Evolutionary conservation across 202 grass and related monocot genomes (phyloP), one percentile per base, ranked within the genome.

Genomic region (Setaria italica): DNA sequence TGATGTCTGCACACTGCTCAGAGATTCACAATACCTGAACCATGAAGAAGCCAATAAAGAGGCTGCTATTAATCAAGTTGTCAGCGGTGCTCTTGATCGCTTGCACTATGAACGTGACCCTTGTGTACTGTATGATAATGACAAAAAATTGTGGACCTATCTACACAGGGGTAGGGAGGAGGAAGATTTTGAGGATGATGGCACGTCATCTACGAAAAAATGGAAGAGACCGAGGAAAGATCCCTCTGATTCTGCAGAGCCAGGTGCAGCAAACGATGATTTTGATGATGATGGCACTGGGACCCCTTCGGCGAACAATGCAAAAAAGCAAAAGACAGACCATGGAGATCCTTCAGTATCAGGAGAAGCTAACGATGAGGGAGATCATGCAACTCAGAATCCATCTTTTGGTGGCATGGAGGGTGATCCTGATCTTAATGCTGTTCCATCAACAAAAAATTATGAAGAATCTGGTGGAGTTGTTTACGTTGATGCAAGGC

Each of bases 171-270:
- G 94, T 67, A 94, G 97, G 85, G 97, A 97, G 65, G 97, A 99
- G 86, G 97, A 99, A 85, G 97, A 99, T 93, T 99, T 99, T 89
- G 97, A 99, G 88, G 97, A 99, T 84, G 97, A 99, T 84, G 97
- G 97, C 32, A 99, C 97, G 16, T 97, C 93, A 42, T 96, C 93
- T 39, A 99, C 94, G 6, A 99, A 99, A 85, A 99, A 99, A 77
- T 99, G 97, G 97, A 99, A 94, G 88, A 96, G 97, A 5, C 97
- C 90, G 6, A 97, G 87, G 87, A 99, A 91, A 92, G 97, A 99
- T 70, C 41, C 70, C 17, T 80, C 85, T 15, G 93, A 96, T 82
- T 80, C 79, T 63, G 79, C 82, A 37, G 94, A 95, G 1, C 51
- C 81, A 49, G 89, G 86, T 76, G 74, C 69, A 14, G 86, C 78